Base-by-base conservation (phyloP, 805 yeast genomes). In the Ogataea pignaliae region DNA sequence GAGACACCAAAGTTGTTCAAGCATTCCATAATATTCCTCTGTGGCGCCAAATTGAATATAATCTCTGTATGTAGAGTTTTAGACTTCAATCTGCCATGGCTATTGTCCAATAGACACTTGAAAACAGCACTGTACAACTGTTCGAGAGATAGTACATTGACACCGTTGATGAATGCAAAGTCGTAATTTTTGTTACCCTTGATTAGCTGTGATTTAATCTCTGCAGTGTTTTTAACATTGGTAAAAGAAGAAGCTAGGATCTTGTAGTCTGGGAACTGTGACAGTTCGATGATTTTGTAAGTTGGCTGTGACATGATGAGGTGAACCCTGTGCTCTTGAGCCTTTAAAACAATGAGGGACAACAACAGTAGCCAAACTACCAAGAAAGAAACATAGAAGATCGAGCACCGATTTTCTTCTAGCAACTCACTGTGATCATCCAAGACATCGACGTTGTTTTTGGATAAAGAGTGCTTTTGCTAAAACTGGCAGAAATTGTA, bases 1-100 rank as follows among this genome's bases (percentile, higher is more conserved):
- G 79, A 76, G 14, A 87, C 71, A 10, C 96, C 96, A 64, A 85
- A 85, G 53, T 76, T 71, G 50, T 73, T 77, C 49, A 87, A 68
- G 1, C 88, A 83, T 46, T 87, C 93, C 68, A 78, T 73, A 34
- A 83, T 81, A 57, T 84, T 85, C 52, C 79, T 81, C 8, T 79
- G 73, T 2, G 91, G 88, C 1, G 89, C 78, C 46, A 88, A 65
- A 45, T 81, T 76, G 55, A 82, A 76, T 18, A 86, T 75, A 34
- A 84, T 69, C 55, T 88, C 95, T 0, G 93, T 81, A 56, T 85
- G 85, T 29, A 87, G 53, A 1, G 81, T 73, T 51, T 75, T 79
- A 10, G 95, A 82, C 51, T 81, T 73, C 69, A 78, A 70, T 16
- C 63, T 70, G 12, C 69, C 76, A 32, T 69, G 67, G 1, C 58